Base-by-base conservation (phyloP, 768 basidiomycete species). In the Collybiopsis confluens region DNA sequence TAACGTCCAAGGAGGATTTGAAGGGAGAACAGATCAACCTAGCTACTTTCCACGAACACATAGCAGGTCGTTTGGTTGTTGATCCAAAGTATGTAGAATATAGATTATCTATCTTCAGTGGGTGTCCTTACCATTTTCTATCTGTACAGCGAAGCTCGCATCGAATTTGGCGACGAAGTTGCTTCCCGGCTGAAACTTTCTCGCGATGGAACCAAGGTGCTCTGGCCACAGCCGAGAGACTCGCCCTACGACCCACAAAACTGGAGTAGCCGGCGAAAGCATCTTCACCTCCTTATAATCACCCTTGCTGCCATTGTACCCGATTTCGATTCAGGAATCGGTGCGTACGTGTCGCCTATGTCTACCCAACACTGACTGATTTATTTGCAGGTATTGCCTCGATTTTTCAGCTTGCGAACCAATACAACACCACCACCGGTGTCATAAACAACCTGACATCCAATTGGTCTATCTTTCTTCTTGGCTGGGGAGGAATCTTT, bases 141-240 rank as follows among this genome's bases (percentile, higher is more conserved):
- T n/a, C n/a, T n/a, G n/a, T n/a, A n/a, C 56, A 84, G 81, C 40
- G 85, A 88, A 67, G 86, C 86, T 1, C 73, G 70, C 59, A 67
- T 78, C 52, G 85, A 85, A 65, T 78, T 85, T 45, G 85, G 85
- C 9, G 78, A 79, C 21, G 68, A 68, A 3, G 63, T 83, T 36
- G 82, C 84, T 0, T 67, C 76, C 4, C 72, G 62, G 45, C 70
- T 87, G 50, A 87, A 87, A 71, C 69, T 84, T 6, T 75, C 79
- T 3, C 55, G 59, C 16, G 81, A 84, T 53, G 83, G 85, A 0
- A 77, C 70, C 16, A 81, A 74, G 45, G 77, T 87, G 9, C 73
- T 88, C 0, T 87, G 85, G 82, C 86, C 86, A 18, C 86, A 87
- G 59, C 85, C 86, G 1, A 75, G 78, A 1, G 79, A 85, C 46